phyloP scores from a whole-genome alignment of 495 filamentous ascomycete species.

The Tetracladium marchalianum region DNA sequence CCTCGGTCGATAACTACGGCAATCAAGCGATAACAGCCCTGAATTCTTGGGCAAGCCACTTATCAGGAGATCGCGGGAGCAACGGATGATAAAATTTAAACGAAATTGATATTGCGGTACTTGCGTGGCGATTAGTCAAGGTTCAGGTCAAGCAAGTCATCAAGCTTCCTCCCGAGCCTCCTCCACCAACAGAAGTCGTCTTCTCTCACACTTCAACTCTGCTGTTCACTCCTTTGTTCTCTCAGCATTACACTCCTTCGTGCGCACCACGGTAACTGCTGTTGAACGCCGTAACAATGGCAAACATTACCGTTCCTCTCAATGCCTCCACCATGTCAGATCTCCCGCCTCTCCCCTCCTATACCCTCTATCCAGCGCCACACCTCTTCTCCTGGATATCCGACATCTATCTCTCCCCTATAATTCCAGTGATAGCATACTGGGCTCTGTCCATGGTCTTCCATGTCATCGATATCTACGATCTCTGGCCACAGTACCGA shows the following conservation, averaged over 20 bases:
- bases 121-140: neutral
- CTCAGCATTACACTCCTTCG: conserved; percentile 19
- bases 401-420: conserved; percentile 64
- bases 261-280: conserved; percentile 27
- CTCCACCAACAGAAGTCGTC: conserved; percentile 6
- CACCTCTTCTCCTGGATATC: conserved; percentile 68
- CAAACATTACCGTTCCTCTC: conserved; percentile 25
- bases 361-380: conserved; percentile 53
- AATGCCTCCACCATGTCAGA: conserved; percentile 25
- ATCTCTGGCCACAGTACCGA: conserved; percentile 78
- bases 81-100: conserved; percentile 9
- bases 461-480: conserved; percentile 71
- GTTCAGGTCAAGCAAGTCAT: no score
- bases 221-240: neutral
- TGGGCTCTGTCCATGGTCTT: conserved; percentile 83
- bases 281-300: conserved; percentile 22
- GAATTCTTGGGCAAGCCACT: no score
- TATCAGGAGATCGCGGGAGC: conserved; percentile 1
- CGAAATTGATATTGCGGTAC: conserved; percentile 15
- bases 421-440: conserved; percentile 76
- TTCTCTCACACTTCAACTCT: neutral
- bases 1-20: no score
- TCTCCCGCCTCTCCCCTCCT: conserved; percentile 71
- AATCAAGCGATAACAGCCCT: no score
- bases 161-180: neutral